phyloP scores from a whole-genome alignment of 768 basidiomycete species.

The Trametes coccinea region DNA sequence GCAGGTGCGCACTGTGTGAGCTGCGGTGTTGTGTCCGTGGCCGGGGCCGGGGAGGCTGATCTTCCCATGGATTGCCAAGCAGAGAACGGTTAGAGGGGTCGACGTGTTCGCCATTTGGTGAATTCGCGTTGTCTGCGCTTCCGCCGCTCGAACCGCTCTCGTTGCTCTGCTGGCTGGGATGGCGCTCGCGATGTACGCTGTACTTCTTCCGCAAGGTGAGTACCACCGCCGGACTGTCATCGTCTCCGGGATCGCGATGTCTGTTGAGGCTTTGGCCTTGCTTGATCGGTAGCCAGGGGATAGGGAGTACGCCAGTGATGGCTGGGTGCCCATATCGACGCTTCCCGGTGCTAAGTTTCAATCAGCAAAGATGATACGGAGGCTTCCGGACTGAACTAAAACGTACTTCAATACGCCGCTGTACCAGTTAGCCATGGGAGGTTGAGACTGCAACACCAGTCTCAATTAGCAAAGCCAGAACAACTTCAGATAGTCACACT shows the following conservation, averaged over 20 bases:
- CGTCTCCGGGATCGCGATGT: slow-evolving; percentile 39
- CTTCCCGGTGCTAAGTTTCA: slow-evolving; percentile 74
- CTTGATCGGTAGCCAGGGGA: slow-evolving; percentile 92
- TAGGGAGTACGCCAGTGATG: slow-evolving; percentile 87
- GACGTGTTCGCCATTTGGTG: slow-evolving; percentile 1
- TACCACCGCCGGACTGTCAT: slow-evolving; percentile 68
- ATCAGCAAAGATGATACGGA: slow-evolving; percentile 10
- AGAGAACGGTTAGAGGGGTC: slow-evolving; percentile 17
- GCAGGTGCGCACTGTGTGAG: slow-evolving; percentile 28
- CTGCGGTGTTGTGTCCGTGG: slow-evolving; percentile 19
- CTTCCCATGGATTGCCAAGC: slow-evolving; percentile 64
- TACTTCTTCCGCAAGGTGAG: slow-evolving; percentile 78
- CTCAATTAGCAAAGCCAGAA: not conserved
- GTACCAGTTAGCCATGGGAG: slow-evolving; percentile 96
- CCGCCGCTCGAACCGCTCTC: not conserved
- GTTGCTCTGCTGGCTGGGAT: slow-evolving; percentile 14
- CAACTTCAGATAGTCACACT: slow-evolving; percentile 19
- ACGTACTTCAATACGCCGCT: slow-evolving; percentile 85
- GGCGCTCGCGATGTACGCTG: slow-evolving; percentile 41
- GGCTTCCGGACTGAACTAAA: not conserved
- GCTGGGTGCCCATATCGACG: slow-evolving; percentile 94
- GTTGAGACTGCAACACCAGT: slow-evolving; percentile 68
- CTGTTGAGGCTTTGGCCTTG: slow-evolving; percentile 43
- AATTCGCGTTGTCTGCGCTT: not conserved
- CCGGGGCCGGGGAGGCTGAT: slow-evolving; percentile 36